Base-by-base conservation (phyloP, 2,329 filamentous ascomycete genomes). In the Colletotrichum eremochloae region DNA sequence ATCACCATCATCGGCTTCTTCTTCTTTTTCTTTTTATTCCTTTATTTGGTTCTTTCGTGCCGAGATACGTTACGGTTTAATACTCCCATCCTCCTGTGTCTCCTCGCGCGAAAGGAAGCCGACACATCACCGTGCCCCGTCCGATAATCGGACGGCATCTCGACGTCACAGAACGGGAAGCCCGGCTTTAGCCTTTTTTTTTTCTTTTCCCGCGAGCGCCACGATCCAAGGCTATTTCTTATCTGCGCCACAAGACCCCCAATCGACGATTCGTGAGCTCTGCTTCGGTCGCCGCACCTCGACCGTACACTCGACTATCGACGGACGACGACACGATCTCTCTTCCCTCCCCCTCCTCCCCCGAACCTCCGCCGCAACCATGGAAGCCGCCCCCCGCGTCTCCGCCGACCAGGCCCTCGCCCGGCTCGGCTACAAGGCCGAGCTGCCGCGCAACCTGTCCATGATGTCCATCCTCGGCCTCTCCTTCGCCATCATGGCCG, bases 401-500 rank as follows among this genome's bases (percentile, higher is more conserved):
- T 72, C 70, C 1, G 70, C 72, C 31, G 73, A 75, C 53, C 65
- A 75, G 71, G 80, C 79, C n/a, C 80, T 87, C 20, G 82, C 82
- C 71, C 79, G 82, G 18, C 78, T 87, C 53, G 86, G 86, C 58
- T 83, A 86, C 68, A 85, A 84, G 78, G 84, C 86, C 75, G 84
- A 87, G 76, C 79, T 87, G 18, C 80, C 84, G 76, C 83, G 86
- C 60, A 86, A 86, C 77, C 87, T 88, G 72, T 86, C 84, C 71
- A 82, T 82, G 76, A 67, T 86, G 5, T 91, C 89, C 77, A 89
- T 94, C 38, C 83, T 94, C 56, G 92, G 92, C 63, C 76, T 83
- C 74, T 92, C 90, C 56, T 94, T 94, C 78, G 92, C 91, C 63
- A 93, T 94, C 80, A 93, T 94, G 90, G 91, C 91, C 14, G 90